Evolutionary conservation across 306 rosid genomes (phyloP).

Genomic region (Castanea sativa): DNA sequence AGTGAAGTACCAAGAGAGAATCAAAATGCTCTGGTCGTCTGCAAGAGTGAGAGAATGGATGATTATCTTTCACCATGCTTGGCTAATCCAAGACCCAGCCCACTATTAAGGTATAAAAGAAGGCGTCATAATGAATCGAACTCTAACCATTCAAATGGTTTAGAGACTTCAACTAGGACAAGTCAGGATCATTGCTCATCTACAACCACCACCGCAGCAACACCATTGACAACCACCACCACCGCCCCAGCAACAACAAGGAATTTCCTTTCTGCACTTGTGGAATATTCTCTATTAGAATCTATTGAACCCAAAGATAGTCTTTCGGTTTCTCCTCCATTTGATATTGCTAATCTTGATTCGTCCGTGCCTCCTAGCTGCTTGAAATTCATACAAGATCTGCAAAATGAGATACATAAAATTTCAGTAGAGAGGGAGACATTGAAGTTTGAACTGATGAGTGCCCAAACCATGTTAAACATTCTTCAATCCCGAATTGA

Average conservation of each 20-base stretch:
- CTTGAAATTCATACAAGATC: slow-evolving; percentile 55
- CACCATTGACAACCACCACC: slow-evolving; percentile 27
- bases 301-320: slow-evolving; percentile 70
- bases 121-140: slow-evolving; percentile 51
- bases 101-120: slow-evolving; percentile 66
- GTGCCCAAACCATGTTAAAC: slow-evolving; percentile 79
- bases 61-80: slow-evolving; percentile 50
- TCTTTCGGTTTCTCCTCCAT: slow-evolving; percentile 34
- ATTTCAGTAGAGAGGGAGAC: slow-evolving; percentile 73
- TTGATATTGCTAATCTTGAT: slow-evolving; percentile 40
- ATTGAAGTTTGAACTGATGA: slow-evolving; percentile 77
- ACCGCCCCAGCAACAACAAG: slow-evolving; percentile 43
- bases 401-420: slow-evolving; percentile 71
- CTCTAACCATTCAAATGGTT: slow-evolving; percentile 52
- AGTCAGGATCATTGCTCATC: slow-evolving; percentile 77
- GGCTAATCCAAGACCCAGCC: slow-evolving; percentile 58
- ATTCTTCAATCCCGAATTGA: slow-evolving; percentile 79
- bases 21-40: slow-evolving; percentile 45
- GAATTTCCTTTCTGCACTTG: slow-evolving; percentile 83
- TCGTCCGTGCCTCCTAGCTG: slow-evolving; percentile 65
- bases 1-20: slow-evolving; percentile 63
- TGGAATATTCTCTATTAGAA: slow-evolving; percentile 78
- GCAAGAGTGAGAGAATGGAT: slow-evolving; percentile 77
- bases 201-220: slow-evolving; percentile 61
- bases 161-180: slow-evolving; percentile 56